A percentile compares a stretch with the other conserved stretches of the same genome.
phyloP scores from a whole-genome alignment of 2,329 filamentous ascomycete species.

The Penicillium sp. region DNA sequence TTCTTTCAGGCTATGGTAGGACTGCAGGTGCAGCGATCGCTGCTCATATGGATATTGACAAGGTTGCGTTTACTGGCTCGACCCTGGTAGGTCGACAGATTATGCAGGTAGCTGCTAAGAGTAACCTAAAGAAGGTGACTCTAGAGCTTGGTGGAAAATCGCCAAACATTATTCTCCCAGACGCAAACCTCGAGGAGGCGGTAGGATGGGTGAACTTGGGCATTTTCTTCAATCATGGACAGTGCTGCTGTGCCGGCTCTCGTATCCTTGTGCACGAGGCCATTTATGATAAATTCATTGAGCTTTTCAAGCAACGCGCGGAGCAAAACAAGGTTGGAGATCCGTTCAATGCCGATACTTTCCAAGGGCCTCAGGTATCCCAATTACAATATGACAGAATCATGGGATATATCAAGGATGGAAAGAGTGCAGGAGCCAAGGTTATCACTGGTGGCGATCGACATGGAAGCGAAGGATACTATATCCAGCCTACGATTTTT shows the following conservation, averaged over 20 bases:
- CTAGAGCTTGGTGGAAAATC: conserved; percentile 4
- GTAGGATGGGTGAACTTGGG: neutral
- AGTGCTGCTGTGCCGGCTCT: neutral
- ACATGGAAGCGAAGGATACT: conserved; percentile 72
- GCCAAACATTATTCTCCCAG: neutral
- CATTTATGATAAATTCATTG: neutral
- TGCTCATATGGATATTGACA: neutral
- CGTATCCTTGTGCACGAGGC: neutral
- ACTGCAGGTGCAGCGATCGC: conserved; percentile 27
- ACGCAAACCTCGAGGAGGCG: neutral
- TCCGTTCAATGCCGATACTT: conserved; percentile 73
- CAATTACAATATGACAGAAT: conserved; percentile 83
- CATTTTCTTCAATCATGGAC: neutral
- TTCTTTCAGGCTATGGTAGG: conserved; percentile 72
- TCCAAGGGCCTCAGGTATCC: conserved; percentile 84
- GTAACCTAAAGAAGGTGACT: neutral
- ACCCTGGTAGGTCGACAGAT: neutral
- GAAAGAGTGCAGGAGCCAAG: conserved; percentile 63
- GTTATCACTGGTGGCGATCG: conserved; percentile 63
- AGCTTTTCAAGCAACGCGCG: neutral
- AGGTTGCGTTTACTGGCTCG: conserved; percentile 2
- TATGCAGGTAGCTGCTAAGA: neutral
- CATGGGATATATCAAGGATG: conserved; percentile 71
- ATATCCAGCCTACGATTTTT: conserved; percentile 85
- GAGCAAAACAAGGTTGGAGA: neutral